Evolutionary conservation across 371 early-diverging fungal genomes (phyloP).

Genomic region (Mucor racemosus): DNA sequence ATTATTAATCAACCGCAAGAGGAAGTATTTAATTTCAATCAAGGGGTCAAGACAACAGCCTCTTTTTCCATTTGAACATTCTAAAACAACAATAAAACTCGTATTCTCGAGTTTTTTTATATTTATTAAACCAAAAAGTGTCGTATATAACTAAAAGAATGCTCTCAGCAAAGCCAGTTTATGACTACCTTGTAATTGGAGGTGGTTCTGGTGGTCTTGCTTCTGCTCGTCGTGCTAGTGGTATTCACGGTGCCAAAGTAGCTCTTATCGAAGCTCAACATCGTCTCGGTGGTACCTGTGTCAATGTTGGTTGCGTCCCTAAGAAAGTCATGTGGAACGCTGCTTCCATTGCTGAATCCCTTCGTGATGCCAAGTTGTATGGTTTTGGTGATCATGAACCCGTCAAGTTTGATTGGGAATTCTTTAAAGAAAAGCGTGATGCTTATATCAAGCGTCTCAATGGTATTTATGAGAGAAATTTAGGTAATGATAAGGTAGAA

Average conservation of each 20-base stretch:
- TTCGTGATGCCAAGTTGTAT: slow-evolving; percentile 87
- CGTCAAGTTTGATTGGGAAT: slow-evolving; percentile 69
- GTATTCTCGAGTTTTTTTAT: not conserved
- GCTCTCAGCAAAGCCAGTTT: slow-evolving; percentile 47
- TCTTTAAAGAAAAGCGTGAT: slow-evolving; percentile 90
- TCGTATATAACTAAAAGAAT: slow-evolving; percentile 22
- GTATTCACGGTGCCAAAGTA: slow-evolving; percentile 89
- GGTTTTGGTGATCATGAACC: slow-evolving; percentile 74
- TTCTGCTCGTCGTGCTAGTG: slow-evolving; percentile 89
- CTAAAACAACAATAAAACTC: not conserved
- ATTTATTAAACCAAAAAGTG: not conserved
- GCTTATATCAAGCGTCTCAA: slow-evolving; percentile 96
- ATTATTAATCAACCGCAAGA: not conserved
- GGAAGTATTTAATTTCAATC: not conserved
- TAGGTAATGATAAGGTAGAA: slow-evolving; percentile 86
- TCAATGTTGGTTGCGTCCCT: slow-evolving; percentile 98
- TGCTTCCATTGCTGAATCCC: slow-evolving; percentile 84
- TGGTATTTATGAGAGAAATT: slow-evolving; percentile 92
- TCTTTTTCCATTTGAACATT: not conserved
- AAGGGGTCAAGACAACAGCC: not conserved
- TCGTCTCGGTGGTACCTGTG: slow-evolving; percentile 94
- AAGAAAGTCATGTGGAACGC: slow-evolving; percentile 99
- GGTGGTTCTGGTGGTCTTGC: slow-evolving; percentile 91
- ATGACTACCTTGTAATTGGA: slow-evolving; percentile 93
- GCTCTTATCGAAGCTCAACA: slow-evolving; percentile 87